Base-by-base conservation (phyloP, 2,329 filamentous ascomycete species). In the Diaporthe caulivora region DNA sequence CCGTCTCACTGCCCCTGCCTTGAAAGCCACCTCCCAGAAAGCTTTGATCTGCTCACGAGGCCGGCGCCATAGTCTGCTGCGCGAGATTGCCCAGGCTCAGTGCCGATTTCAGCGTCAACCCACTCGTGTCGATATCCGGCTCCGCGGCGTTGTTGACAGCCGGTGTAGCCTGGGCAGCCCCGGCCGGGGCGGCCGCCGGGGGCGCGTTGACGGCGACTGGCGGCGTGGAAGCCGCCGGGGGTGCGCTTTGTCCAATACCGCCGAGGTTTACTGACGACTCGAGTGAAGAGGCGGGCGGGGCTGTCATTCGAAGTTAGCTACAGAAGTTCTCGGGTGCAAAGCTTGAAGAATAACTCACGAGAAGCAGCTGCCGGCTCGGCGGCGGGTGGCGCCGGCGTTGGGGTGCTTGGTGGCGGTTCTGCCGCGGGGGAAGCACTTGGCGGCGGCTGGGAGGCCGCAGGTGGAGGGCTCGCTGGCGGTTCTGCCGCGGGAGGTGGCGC, bases 1-100 rank as follows among this genome's bases (percentile, higher is more conserved):
- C 9, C 18, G 3, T 49, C 21, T 10, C 21, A 10, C 21, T 7
- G 18, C 18, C 54, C 10, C 18, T 37, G 18, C 21, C 53, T 40
- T 10, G 11, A 40, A 13, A 13, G 9, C 9, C 9, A 5, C 26
- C 26, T 9, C 17, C 26, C 29, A 8, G 3, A 13, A 11, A 21
- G 53, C 34, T 18, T 4, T 44, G 13, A 4, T 21, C n/a, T 44
- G 15, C 65, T 58, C 54, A 34, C 31, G 73, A 57, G 13, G 71
- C 29, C n/a, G 69, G 60, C 26, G 65, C 37, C 10, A 53, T 53
- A 9, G 80, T 81, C 75, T 78, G 77, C 75, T 77, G 71, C 31
- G 76, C 77, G 64, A 87, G 78, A 71, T 84, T 87, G 40, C 86
- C 87, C 15, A 88, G 79, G 65, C 85, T 81, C 54, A 88, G 78